Evolutionary conservation across 352 stramenopile species (phyloP), one percentile per base, ranked within the genome.

Genomic region (Phytopythium montanum): DNA sequence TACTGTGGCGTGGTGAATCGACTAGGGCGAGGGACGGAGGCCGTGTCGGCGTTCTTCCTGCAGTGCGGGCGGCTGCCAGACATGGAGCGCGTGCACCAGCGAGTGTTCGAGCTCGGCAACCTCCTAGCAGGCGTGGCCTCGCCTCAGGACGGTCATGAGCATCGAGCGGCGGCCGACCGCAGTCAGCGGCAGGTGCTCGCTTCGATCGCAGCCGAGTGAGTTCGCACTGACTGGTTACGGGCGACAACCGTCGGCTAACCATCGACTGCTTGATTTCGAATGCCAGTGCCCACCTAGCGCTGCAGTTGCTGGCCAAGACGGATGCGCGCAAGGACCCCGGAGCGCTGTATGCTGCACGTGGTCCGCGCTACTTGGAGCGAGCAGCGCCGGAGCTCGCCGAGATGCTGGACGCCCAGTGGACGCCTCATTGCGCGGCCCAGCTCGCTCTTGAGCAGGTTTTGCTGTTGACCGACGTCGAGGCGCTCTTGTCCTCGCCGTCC

Each of bases 11-110:
- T 51, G 36, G 1, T 50, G 52, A 1, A 38, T 38, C 41, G 5
- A 36, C 1, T 39, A 85, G 77, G 73, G 45, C 75, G 72, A 46
- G 74, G 72, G 23, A 59, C 49, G 21, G 75, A 87, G 41, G 62
- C 71, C 1, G 55, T 88, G n/a, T 85, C 76, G 10, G 72, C 74
- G 23, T 73, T 75, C 41, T 88, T 85, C 57, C 45, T 87, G 34
- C 68, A 84, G 56, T 64, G 78, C 39, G 79, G 76, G 25, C 73
- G 78, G 29, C 60, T 83, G 50, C 64, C 63, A 26, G 72, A 61
- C 29, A 74, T 79, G 59, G 61, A 80, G 44, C 69, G 62, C 56
- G 62, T 69, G 36, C 72, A 72, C 63, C 62, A 75, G 19, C 64
- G 65, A 1, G 50, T 91, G 45, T 84, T 87, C 59, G 72, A 81